Evolutionary conservation across 768 basidiomycete genomes (phyloP), one percentile per base, ranked within the genome.

Genomic region (Termitomyces sp.): DNA sequence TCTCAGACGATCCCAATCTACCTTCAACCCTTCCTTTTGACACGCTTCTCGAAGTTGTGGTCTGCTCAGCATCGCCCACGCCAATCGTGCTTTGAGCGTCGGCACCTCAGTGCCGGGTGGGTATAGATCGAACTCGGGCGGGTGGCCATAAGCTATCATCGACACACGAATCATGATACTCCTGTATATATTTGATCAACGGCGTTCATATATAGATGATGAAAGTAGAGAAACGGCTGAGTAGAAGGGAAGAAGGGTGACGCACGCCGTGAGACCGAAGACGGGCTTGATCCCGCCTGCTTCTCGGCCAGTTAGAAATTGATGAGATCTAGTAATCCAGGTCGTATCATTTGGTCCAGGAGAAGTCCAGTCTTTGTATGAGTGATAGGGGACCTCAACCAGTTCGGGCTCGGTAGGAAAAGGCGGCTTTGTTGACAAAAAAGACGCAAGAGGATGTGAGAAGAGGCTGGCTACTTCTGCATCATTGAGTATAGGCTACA

Each of bases 271-370:
- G 9, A 96, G 71, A 8, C 93, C 93, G 62, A 85, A 91, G 0
- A 95, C 83, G n/a, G 93, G 93, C 65, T 92, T 94, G 14, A 92
- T 81, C 0, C 93, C 92, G 14, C 86, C 85, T 2, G 80, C 84
- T 67, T 96, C 93, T 43, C 92, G 75, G 0, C 94, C 94, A 1
- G 93, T 96, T 52, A 94, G 75, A 74, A 96, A 96, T 18, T 78
- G 75, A 70, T 95, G 93, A 61, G 84, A 77, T 24, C 91, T 82
- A 18, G 79, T 73, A 6, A 67, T 67, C 41, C 78, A 72, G 41
- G 65, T 69, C 2, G 64, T 55, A 7, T 67, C 70, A 8, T 74
- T 71, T 1, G 76, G 74, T 22, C 76, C 74, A n/a, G 70, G 68
- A 68, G 76, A 80, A 13, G 71, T 66, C 32, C 78, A 65, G 63